Evolutionary conservation across 768 basidiomycete genomes (phyloP).

Genomic region (Lactarius evosmus): DNA sequence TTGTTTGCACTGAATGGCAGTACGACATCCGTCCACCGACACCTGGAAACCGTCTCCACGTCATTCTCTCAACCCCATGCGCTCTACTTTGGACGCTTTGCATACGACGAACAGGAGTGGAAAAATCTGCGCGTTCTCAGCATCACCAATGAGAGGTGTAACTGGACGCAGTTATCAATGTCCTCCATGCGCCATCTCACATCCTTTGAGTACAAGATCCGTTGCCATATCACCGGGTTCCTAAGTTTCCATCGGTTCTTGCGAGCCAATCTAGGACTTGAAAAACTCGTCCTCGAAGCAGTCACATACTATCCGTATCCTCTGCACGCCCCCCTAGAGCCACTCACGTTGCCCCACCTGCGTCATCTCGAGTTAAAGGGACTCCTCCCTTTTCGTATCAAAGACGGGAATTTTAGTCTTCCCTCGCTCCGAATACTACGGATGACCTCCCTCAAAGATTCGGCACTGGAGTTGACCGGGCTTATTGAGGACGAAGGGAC

Average conservation of each 20-base stretch:
- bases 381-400: neutral
- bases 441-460: neutral
- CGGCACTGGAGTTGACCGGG: neutral
- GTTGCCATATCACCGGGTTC: too few species aligned
- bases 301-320: constrained; percentile 15
- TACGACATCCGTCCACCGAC: neutral
- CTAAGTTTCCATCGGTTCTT: too few species aligned
- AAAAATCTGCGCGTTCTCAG: too few species aligned
- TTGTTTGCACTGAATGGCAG: neutral
- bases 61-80: neutral
- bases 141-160: too few species aligned
- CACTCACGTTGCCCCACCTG: too few species aligned
- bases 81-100: neutral
- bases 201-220: too few species aligned
- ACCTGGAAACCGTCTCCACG: constrained; percentile 10
- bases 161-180: constrained; percentile 3
- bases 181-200: constrained; percentile 17
- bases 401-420: constrained; percentile 4
- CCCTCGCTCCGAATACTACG: constrained; percentile 20
- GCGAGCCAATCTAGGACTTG: too few species aligned
- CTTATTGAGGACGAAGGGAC: constrained; percentile 11
- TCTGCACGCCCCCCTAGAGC: neutral
- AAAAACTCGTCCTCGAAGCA: too few species aligned
- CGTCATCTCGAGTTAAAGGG: too few species aligned
- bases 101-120: too few species aligned